These are phyloP conservation scores for Xylariaceae sp. DNA, from an alignment of 2,329 filamentous ascomycete genomes.

Conservation along the genomic window DNA sequence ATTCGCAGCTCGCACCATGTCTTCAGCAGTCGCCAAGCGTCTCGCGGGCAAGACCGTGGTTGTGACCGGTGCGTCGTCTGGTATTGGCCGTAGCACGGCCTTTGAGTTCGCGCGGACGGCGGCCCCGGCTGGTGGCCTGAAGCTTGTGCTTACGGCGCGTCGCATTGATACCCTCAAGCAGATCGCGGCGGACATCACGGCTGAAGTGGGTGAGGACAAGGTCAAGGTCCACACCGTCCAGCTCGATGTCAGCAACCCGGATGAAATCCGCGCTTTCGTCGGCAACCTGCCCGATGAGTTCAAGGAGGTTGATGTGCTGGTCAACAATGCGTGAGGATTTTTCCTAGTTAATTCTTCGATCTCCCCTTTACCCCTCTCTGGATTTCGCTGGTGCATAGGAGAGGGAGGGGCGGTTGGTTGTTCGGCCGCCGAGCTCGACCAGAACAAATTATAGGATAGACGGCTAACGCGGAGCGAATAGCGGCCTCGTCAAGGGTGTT, in stretches of 20 bases:
- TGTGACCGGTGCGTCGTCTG: slow-evolving; percentile 88
- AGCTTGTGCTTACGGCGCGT: slow-evolving; percentile 84
- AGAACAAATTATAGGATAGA: background rate
- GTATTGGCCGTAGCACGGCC: slow-evolving; percentile 81
- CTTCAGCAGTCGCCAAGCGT: slow-evolving; percentile 68
- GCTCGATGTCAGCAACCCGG: slow-evolving; percentile 80
- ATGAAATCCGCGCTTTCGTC: slow-evolving; percentile 71
- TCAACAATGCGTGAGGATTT: slow-evolving; percentile 84
- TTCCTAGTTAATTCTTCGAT: slow-evolving; percentile 1
- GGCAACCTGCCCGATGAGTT: slow-evolving; percentile 73
- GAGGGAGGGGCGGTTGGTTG: too few relatives aligned
- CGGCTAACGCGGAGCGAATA: slow-evolving; percentile 32
- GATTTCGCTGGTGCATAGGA: background rate
- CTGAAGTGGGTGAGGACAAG: slow-evolving; percentile 14
- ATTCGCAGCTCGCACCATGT: slow-evolving; percentile 35
- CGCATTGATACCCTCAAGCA: slow-evolving; percentile 73
- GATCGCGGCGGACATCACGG: slow-evolving; percentile 62
- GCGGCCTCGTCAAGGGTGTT: slow-evolving; percentile 84
- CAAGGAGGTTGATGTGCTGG: slow-evolving; percentile 77
- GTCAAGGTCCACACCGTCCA: slow-evolving; percentile 76
- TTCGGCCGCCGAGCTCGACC: too few relatives aligned
- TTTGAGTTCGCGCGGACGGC: slow-evolving; percentile 89
- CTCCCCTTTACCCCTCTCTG: background rate
- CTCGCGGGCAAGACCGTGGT: slow-evolving; percentile 90
- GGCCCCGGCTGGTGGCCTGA: slow-evolving; percentile 69